Percentiles rank a stretch among this genome's conserved stretches.
phyloP scores from a whole-genome alignment of 179 eudicot genomes.

The Silene vulgaris region DNA sequence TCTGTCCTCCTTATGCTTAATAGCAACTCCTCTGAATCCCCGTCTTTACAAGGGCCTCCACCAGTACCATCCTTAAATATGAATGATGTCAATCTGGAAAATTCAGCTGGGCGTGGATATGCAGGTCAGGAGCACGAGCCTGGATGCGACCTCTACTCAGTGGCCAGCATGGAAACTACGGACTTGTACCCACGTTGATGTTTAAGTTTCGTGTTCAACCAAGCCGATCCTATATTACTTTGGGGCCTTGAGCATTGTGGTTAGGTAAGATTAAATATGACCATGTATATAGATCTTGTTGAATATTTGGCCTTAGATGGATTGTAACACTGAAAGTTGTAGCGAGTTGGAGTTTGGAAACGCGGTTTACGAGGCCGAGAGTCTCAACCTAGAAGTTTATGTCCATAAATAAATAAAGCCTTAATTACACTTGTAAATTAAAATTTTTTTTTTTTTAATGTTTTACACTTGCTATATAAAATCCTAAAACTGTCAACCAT shows the following conservation, averaged over 20 bases:
- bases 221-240: not conserved
- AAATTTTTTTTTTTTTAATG: too few species aligned
- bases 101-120: not conserved
- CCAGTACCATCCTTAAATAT: not conserved
- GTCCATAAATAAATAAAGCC: too few species aligned
- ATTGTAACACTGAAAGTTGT: too few species aligned
- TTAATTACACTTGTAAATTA: too few species aligned
- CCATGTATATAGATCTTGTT: not conserved
- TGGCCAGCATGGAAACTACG: conserved; percentile 9
- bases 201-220: not conserved
- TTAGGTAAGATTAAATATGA: not conserved
- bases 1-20: conserved; percentile 35
- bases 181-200: conserved; percentile 10
- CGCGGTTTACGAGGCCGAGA: too few species aligned
- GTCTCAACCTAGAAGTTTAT: too few species aligned
- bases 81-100: not conserved
- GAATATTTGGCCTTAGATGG: not conserved
- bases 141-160: conserved; percentile 4
- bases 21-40: conserved; percentile 25
- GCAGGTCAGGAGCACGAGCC: not conserved
- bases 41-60: conserved; percentile 27
- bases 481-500: too few species aligned
- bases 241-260: not conserved
- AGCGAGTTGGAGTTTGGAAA: too few species aligned
- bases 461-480: too few species aligned